Base-by-base conservation (phyloP, 2,329 filamentous ascomycete species). In the Penicillium griseofulvum region DNA sequence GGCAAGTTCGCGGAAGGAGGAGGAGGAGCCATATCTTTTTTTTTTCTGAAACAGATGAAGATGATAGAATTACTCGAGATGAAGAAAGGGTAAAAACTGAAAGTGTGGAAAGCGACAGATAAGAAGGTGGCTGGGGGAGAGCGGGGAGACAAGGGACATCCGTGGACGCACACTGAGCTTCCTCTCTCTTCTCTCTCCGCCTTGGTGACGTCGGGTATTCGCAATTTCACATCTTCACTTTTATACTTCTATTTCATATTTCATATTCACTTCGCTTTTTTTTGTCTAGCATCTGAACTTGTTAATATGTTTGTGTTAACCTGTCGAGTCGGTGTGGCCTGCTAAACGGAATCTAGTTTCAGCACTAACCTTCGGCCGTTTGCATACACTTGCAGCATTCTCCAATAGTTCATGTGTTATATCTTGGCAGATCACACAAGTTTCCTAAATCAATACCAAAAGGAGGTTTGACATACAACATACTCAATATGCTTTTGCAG, bases 1-100 rank as follows among this genome's bases (percentile, higher is more conserved):
- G 90, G 87, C 75, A 88, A 75, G 66, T 78, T 82, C 55, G 88
- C 78, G 56, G 87, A 79, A 62, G 42, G 42, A 44, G 89, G 87
- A 75, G 88, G 87, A 78, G 89, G 88, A 76, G 89, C 85, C 87
- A 90, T 90, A 55, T 66, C 68, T 31, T 41, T 46, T 48, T 31
- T 41, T 46, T 48, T 43, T 43, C 56, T 45, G 44, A 11, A 43
- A 37, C 49, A 51, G 37, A 44, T 56, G 55, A 33, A 17, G 49
- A 51, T 38, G 51, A 52, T 37, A 46, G 44, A 48, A 43, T 43
- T 41, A 33, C 10, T 22, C 12, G 39, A 39, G 56, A 50, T 52
- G 39, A 26, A 46, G 36, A n/a, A 19, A 33, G n/a, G 43, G 46
- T 33, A 56, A 46, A 47, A 47, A 6, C 11, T 22, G 46, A 39